Base-by-base conservation (phyloP, 805 yeast species). In the Wickerhamiella brachini region DNA sequence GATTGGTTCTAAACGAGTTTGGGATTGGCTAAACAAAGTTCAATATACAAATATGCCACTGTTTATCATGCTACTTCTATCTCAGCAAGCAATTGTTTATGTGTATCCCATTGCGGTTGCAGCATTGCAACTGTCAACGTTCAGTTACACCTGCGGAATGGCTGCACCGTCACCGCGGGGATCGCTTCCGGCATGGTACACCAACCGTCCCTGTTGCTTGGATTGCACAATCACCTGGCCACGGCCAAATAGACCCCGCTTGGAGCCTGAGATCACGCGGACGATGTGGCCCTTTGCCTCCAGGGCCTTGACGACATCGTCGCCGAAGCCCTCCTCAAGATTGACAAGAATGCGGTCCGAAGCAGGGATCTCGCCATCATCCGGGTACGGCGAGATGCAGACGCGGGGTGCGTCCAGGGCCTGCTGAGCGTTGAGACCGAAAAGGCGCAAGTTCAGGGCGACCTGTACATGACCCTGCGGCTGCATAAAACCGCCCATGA, bases 161-260 rank as follows among this genome's bases (percentile, higher is more conserved):
- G 90, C 81, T 2, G 83, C 83, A 7, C 94, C 94, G 63, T 85
- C 95, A n/a, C 89, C 94, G 49, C 95, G 72, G n/a, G 71, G 74
- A 57, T 85, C 95, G 50, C 84, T 77, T 1, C 94, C 95, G 10
- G 78, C 94, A 41, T 81, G 69, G 62, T 77, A 81, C 1, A 80
- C 72, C 39, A 74, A 63, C 13, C 61, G 57, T 1, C 75, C 77
- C 23, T 66, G 58, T n/a, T 65, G 62, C 41, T 54, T 56, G 37
- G 58, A 60, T 21, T 70, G 62, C 59, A 71, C 73, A 52, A 85
- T 83, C 47, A 85, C 75, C 63, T 85, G 95, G 4, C 89, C 90
- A 52, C 64, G 56, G 2, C 88, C 88, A 65, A 78, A 77, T 2
- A 67, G 58, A 17, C 65, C 61, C 57, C 84, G 68, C 0, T 52